Evolutionary conservation across 768 basidiomycete species (phyloP).

Genomic region (Kwoniella newhampshirensis): DNA sequence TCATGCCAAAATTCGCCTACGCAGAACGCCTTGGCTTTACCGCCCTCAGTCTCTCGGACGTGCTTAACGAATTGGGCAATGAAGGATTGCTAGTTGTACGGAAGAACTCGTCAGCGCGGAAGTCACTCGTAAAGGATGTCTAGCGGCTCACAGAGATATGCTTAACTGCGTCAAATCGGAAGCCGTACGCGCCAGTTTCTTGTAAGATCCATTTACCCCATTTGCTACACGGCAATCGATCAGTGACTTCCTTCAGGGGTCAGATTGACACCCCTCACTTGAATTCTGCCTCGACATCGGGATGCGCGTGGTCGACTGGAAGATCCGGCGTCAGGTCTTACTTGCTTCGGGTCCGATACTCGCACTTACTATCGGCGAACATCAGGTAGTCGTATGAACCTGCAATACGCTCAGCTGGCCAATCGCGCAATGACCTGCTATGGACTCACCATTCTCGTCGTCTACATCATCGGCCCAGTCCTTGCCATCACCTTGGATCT

Average conservation of each 20-base stretch:
- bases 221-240: slow-evolving; percentile 36
- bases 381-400: slow-evolving; percentile 51
- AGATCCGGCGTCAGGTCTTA: not conserved
- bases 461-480: slow-evolving; percentile 83
- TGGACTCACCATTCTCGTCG: slow-evolving; percentile 73
- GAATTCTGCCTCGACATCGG: slow-evolving; percentile 73
- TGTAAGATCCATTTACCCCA: slow-evolving; percentile 81
- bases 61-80: slow-evolving; percentile 55
- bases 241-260: not conserved
- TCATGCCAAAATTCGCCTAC: slow-evolving; percentile 81
- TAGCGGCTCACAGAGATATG: slow-evolving; percentile 56
- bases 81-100: slow-evolving; percentile 54
- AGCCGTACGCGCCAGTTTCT: slow-evolving; percentile 61
- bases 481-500: slow-evolving; percentile 66
- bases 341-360: not conserved
- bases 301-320: slow-evolving; percentile 74
- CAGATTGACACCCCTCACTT: slow-evolving; percentile 22
- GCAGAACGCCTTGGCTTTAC: slow-evolving; percentile 61
- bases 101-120: not conserved
- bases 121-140: not conserved
- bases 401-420: slow-evolving; percentile 1
- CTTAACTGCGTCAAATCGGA: slow-evolving; percentile 87
- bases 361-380: slow-evolving; percentile 41
- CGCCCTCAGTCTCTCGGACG: slow-evolving; percentile 53
- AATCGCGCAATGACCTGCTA: not conserved